Evolutionary conservation across 306 rosid genomes (phyloP).

Genomic region (Prunus davidiana): DNA sequence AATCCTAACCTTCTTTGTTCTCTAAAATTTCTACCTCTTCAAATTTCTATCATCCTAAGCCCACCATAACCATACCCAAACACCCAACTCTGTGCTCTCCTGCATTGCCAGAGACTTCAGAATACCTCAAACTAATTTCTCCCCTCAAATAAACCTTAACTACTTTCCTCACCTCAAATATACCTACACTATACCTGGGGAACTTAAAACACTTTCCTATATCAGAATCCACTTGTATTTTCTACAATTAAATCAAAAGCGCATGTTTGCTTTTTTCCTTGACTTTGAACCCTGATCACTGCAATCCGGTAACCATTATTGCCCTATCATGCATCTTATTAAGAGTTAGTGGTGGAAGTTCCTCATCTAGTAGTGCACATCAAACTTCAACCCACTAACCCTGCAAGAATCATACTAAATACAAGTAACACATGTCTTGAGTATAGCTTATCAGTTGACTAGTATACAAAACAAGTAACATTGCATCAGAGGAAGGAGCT

Average conservation of each 20-base stretch:
- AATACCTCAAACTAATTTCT: not conserved
- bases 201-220: not conserved
- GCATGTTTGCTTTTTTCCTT: not conserved
- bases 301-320: not conserved
- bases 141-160: not conserved
- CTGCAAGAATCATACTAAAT: not conserved
- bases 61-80: not conserved
- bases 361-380: not conserved
- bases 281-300: not conserved
- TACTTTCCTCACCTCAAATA: conserved; percentile 1
- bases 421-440: not conserved
- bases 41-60: not conserved
- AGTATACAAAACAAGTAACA: not conserved
- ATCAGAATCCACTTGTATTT: not conserved
- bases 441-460: not conserved
- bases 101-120: not conserved
- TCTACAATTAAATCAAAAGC: not conserved
- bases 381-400: not conserved
- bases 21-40: not conserved
- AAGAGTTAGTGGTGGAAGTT: not conserved
- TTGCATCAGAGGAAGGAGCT: not conserved
- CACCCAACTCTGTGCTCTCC: not conserved
- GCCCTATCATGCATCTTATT: not conserved
- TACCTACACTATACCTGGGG: not conserved
- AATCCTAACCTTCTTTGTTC: not conserved